Evolutionary conservation across 148 eudicot species (phyloP), one percentile per base, ranked within the genome.

Genomic region (Silene latifolia): DNA sequence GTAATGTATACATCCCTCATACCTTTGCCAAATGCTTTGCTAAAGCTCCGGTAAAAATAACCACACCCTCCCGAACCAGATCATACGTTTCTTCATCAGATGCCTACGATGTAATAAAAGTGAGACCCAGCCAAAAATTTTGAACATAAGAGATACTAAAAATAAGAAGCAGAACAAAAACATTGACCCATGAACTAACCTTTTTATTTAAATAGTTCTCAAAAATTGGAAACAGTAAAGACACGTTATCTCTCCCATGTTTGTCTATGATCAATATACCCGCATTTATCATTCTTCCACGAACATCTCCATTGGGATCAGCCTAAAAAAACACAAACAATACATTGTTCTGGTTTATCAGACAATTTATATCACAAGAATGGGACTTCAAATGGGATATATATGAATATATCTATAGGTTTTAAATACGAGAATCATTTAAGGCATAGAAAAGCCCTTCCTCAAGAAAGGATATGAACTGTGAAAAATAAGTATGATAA

Each of bases 241-340:
- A 71, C 27, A 95, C 97, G 48, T 89, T 95, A 62, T 92, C 93
- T 82, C 71, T 86, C 70, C 99, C 99, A 79, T 95, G 99, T 83
- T 88, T 95, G 77, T 95, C 99, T 76, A 95, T 95, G 67, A 95
- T 92, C 83, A 87, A 64, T 66, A 95, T 90, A 63, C 99, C 99
- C 80, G 96, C 99, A 90, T 92, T 88, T 72, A 95, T 85, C 99
- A 95, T 95, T 85, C 99, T 88, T 71, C 94, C 99, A 61, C 99
- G 91, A 80, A 95, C 97, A 89, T 95, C 97, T 62, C 86, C 85
- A 82, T 95, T 92, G 57, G 82, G 74, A 83, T 95, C 99, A 85
- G 97, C 99, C 99, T 95, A 87, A 73, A 86, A 76, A 82, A 57
- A 59, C 66, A 79, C 67, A 83, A 74, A 44, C 66, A 57, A 70